Conservation (phyloP, 352 stramenopile species). For the Phytophthora agathidicida region DNA sequence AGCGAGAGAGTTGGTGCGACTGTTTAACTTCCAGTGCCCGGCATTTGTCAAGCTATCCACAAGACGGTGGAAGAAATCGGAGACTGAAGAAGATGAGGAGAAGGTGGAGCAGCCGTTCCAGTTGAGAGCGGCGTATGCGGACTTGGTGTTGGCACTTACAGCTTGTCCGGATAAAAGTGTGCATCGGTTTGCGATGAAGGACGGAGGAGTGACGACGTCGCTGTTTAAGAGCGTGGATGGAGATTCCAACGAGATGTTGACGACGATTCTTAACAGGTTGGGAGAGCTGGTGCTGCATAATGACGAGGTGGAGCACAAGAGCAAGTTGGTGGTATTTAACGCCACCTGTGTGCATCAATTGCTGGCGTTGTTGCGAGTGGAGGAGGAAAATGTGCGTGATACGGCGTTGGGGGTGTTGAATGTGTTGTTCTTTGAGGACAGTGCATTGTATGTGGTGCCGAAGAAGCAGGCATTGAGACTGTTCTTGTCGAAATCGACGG, state of each 20-base stretch:
- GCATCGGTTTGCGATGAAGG: conserved; percentile 79
- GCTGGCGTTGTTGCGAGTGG: conserved; percentile 65
- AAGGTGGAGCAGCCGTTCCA: conserved; percentile 49
- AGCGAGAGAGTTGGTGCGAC: conserved; percentile 72
- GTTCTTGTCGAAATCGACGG: conserved; percentile 50
- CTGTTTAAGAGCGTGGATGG: conserved; percentile 83
- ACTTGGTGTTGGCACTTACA: conserved; percentile 65
- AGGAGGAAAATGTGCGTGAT: conserved; percentile 43
- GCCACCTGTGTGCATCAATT: conserved; percentile 67
- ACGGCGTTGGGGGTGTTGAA: conserved; percentile 48
- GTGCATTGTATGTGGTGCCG: conserved; percentile 61
- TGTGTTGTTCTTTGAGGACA: conserved; percentile 64
- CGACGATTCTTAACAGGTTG: conserved; percentile 49
- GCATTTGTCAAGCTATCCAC: conserved; percentile 65
- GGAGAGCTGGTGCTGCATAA: conserved; percentile 62
- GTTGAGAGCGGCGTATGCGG: conserved; percentile 69
- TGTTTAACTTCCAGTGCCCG: conserved; percentile 81
- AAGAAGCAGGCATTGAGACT: conserved; percentile 46
- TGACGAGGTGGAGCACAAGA: conserved; percentile 54
- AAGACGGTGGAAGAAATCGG: conserved; percentile 65
- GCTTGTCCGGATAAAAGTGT: conserved; percentile 77
- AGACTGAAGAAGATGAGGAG: conserved; percentile 16
- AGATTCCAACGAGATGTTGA: conserved; percentile 65
- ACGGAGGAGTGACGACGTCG: conserved; percentile 62
- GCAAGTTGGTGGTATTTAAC: conserved; percentile 71